Base-by-base conservation (phyloP, 192 early-diverging fungal genomes). In the Coemansia biformis region DNA sequence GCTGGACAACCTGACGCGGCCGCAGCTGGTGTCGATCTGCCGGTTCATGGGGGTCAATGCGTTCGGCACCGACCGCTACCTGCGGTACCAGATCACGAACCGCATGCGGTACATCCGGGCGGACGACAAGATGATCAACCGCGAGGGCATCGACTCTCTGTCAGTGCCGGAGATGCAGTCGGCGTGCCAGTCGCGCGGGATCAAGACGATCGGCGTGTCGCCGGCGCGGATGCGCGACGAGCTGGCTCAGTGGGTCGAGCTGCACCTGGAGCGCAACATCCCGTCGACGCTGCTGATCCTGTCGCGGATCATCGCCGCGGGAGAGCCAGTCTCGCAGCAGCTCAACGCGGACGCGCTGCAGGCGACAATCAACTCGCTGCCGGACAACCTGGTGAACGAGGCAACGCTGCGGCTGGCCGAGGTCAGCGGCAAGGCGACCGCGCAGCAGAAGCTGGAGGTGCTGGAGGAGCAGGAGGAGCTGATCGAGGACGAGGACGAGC, bases 11-110 rank as follows among this genome's bases (percentile, higher is more conserved):
- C 62, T 98, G 66, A 88, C 92, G 30, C 81, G 93, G 30, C 92
- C 91, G 29, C 95, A 98, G 72, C 81, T 98, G 16, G 90, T 93
- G 28, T 86, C 84, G 66, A 93, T 98, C 84, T 88, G 87, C 58
- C 83, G 88, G 45, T 98, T 90, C 78, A 92, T 98, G 92, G 85
- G 85, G 50, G 79, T 94, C 48, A 92, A 91, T 43, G 86, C 89
- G n/a, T 98, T 96, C 66, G 95, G 95, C 30, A 93, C 92, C n/a
- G 95, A 98, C 74, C 85, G 89, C 42, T 93, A 90, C 60, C 81
- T 98, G 48, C 84, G 90, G 47, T 87, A 90, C 75, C 90, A 90
- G 67, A 91, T 98, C 57, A 84, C 91, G 17, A 84, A 86, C 50
- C 80, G 85, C 47, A 88, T 96, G 81, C 75, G 77, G 31, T 82